phyloP scores from a whole-genome alignment of 2,329 filamentous ascomycete species.

The Pseudogymnoascus verrucosus region DNA sequence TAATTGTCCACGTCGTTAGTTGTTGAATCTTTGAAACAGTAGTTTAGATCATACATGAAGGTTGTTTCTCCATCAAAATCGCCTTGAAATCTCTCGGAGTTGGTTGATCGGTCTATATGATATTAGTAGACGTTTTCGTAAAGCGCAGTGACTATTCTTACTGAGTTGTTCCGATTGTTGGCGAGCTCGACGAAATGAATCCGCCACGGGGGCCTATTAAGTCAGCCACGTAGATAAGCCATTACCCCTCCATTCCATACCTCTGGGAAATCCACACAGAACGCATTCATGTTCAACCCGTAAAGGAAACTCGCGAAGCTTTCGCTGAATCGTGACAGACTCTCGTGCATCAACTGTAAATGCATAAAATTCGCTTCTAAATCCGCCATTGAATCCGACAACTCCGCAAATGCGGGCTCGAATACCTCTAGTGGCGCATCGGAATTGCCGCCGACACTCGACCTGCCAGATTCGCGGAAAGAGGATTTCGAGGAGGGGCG shows the following conservation, averaged over 20 bases:
- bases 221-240: slow-evolving; percentile 8
- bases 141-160: slow-evolving; percentile 20
- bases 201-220: slow-evolving; percentile 65
- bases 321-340: slow-evolving; percentile 84
- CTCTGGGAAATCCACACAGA: slow-evolving; percentile 96
- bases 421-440: slow-evolving; percentile 70
- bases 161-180: slow-evolving; percentile 46
- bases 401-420: slow-evolving; percentile 85
- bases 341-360: slow-evolving; percentile 94
- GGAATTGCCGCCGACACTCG: slow-evolving; percentile 42
- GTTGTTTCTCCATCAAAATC: slow-evolving; percentile 63
- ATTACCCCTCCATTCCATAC: slow-evolving; percentile 36
- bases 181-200: slow-evolving; percentile 68
- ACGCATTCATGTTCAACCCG: slow-evolving; percentile 97
- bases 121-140: slow-evolving; percentile 8
- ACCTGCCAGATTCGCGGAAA: slow-evolving; percentile 64
- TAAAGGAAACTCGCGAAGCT: slow-evolving; percentile 94
- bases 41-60: slow-evolving; percentile 57
- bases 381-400: slow-evolving; percentile 89
- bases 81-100: slow-evolving; percentile 29
- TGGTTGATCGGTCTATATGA: slow-evolving; percentile 25
- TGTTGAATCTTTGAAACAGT: slow-evolving; percentile 3
- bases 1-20: slow-evolving; percentile 28
- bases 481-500: slow-evolving; percentile 85
- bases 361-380: slow-evolving; percentile 97